A percentile compares a stretch with the other conserved stretches of the same genome.
phyloP scores from a whole-genome alignment of 768 basidiomycete species.

The Lepiota brunneoincarnata region DNA sequence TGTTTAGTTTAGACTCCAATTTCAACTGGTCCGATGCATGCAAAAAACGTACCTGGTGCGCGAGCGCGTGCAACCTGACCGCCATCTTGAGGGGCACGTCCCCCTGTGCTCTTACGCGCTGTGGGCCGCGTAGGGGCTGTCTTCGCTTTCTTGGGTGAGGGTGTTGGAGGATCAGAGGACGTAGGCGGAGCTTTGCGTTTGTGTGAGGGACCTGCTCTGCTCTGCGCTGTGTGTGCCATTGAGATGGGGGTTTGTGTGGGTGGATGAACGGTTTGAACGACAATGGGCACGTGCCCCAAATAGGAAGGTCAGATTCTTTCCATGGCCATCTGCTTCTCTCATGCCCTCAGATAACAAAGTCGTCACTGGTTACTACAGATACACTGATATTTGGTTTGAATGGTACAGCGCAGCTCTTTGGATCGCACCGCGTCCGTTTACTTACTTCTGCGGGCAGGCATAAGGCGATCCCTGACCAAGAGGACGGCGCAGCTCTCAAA shows the following conservation, averaged over 20 bases:
- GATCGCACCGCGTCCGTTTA: not conserved
- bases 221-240: slow-evolving; percentile 76
- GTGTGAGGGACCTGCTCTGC: slow-evolving; percentile 35
- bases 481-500: slow-evolving; percentile 62
- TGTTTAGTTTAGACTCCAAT: slow-evolving; percentile 1
- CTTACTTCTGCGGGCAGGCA: slow-evolving; percentile 43
- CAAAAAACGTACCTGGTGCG: slow-evolving; percentile 8
- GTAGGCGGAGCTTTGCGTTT: slow-evolving; percentile 46
- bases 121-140: slow-evolving; percentile 36
- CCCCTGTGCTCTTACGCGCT: slow-evolving; percentile 85
- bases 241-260: too few relatives aligned
- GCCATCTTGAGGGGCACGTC: slow-evolving; percentile 44
- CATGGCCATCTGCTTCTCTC: not conserved
- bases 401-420: slow-evolving; percentile 41
- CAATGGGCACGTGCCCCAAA: slow-evolving; percentile 9
- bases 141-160: slow-evolving; percentile 48
- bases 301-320: not conserved
- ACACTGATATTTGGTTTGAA: slow-evolving; percentile 83
- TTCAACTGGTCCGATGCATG: not conserved
- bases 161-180: slow-evolving; percentile 43
- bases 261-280: slow-evolving; percentile 4
- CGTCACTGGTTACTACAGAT: slow-evolving; percentile 75
- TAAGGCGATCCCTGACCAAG: slow-evolving; percentile 50
- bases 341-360: slow-evolving; percentile 32
- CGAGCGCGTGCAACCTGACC: slow-evolving; percentile 28